Conservation (phyloP, 129 eudicot species). For the Chrysanthemum seticuspe region DNA sequence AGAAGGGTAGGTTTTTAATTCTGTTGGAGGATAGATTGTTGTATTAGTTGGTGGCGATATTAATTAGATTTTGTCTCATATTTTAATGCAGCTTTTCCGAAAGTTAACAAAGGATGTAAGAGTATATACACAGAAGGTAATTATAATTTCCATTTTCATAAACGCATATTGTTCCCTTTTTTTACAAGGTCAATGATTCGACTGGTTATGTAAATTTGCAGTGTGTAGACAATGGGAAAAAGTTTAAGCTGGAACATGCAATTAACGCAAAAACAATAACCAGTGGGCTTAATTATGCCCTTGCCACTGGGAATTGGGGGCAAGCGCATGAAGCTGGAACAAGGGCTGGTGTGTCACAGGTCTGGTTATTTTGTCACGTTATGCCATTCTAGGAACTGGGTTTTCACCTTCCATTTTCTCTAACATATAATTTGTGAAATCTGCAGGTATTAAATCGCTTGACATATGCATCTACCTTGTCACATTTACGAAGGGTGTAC, state of each 20-base stretch:
- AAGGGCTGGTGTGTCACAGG: slow-evolving; percentile 96
- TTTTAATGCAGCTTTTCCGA: slow-evolving; percentile 44
- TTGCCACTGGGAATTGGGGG: no score
- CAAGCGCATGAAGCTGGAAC: no score
- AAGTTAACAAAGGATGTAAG: background rate
- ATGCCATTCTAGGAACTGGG: background rate
- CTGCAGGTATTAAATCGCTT: no score
- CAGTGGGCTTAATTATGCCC: no score
- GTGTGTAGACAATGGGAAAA: slow-evolving; percentile 92
- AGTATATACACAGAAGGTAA: background rate
- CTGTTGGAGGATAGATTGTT: slow-evolving; percentile 48
- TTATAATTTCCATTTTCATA: background rate
- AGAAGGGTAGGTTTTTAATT: slow-evolving; percentile 53
- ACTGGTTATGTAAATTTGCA: slow-evolving; percentile 17
- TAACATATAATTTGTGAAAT: no score
- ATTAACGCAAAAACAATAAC: no score
- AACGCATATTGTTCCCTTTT: background rate
- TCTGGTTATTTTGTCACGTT: slow-evolving; percentile 15
- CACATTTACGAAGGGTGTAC: no score
- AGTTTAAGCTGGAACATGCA: no score
- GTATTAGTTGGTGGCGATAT: background rate
- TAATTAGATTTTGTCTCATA: background rate
- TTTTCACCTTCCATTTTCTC: background rate
- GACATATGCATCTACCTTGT: no score
- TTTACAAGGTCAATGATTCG: background rate